These are phyloP conservation scores for Cladobotryum mycophilum DNA, from an alignment of 2,329 filamentous ascomycete genomes.

Conservation along the genomic window DNA sequence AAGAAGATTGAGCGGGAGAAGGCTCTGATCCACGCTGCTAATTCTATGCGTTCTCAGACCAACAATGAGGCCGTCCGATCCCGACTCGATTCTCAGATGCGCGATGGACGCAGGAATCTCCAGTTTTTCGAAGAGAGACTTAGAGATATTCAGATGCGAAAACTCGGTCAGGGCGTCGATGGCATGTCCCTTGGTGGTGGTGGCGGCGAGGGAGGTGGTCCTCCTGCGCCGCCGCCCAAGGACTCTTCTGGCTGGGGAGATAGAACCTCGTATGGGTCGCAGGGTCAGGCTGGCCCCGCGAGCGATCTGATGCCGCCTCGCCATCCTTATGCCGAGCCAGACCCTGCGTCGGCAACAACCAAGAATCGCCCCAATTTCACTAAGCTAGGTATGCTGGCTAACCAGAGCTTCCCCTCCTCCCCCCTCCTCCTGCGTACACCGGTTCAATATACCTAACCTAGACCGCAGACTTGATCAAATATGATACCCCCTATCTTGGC, in stretches of 20 bases:
- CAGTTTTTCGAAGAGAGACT: slow-evolving; percentile 93
- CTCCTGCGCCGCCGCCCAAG: slow-evolving; percentile 68
- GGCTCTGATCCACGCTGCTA: slow-evolving; percentile 88
- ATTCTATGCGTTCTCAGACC: slow-evolving; percentile 91
- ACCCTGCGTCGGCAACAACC: slow-evolving; percentile 59
- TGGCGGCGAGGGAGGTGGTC: slow-evolving; percentile 39
- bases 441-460: slow-evolving; percentile 2
- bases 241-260: slow-evolving; percentile 50
- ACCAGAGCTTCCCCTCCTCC: neutral
- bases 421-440: neutral
- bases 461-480: slow-evolving; percentile 84
- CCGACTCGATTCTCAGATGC: slow-evolving; percentile 86
- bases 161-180: slow-evolving; percentile 61
- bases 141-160: slow-evolving; percentile 78
- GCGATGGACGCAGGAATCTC: slow-evolving; percentile 87
- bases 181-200: slow-evolving; percentile 56
- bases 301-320: slow-evolving; percentile 73
- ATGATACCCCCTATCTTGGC: slow-evolving; percentile 90
- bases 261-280: slow-evolving; percentile 55
- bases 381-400: slow-evolving; percentile 69
- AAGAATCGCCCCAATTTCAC: slow-evolving; percentile 85
- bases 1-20: slow-evolving; percentile 98
- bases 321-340: slow-evolving; percentile 66
- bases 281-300: slow-evolving; percentile 56
- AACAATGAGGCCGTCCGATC: slow-evolving; percentile 89